Evolutionary conservation across 371 early-diverging fungal genomes (phyloP).

Genomic region (Mucor mucedo): DNA sequence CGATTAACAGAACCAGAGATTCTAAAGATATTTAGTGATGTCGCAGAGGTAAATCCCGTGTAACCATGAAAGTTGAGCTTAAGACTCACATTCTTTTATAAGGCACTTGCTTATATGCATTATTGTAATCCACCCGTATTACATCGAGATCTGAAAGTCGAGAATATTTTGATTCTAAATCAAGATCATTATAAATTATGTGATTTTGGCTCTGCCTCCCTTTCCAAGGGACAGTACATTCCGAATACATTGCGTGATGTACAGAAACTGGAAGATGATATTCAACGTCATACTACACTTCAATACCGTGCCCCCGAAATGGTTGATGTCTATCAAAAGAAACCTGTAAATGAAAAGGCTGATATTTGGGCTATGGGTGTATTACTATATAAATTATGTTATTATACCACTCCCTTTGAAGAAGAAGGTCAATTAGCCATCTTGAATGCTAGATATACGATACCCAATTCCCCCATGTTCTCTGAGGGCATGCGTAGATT

Average conservation of each 20-base stretch:
- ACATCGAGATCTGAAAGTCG: constrained; percentile 91
- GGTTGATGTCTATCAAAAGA: constrained; percentile 84
- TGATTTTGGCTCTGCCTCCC: constrained; percentile 90
- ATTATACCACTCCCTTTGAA: constrained; percentile 93
- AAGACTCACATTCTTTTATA: constrained; percentile 6
- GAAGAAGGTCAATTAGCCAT: constrained; percentile 87
- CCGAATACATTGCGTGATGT: constrained; percentile 66
- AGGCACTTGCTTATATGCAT: constrained; percentile 91
- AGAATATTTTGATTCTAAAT: constrained; percentile 61
- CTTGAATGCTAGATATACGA: constrained; percentile 81
- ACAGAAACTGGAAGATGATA: constrained; percentile 85
- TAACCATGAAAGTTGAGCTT: neutral
- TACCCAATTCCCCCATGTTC: constrained; percentile 76
- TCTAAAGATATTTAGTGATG: constrained; percentile 83
- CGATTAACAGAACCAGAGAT: constrained; percentile 83
- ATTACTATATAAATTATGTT: constrained; percentile 84
- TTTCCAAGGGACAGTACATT: constrained; percentile 67
- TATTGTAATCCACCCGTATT: constrained; percentile 73
- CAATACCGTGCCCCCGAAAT: constrained; percentile 95
- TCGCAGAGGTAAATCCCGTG: constrained; percentile 62
- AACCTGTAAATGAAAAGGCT: constrained; percentile 84
- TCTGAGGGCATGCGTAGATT: constrained; percentile 66
- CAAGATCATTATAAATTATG: constrained; percentile 83
- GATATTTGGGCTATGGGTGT: constrained; percentile 91
- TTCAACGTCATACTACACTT: constrained; percentile 85